Evolutionary conservation across 371 early-diverging fungal species (phyloP), one percentile per base, ranked within the genome.

Genomic region (Mortierella sp.): DNA sequence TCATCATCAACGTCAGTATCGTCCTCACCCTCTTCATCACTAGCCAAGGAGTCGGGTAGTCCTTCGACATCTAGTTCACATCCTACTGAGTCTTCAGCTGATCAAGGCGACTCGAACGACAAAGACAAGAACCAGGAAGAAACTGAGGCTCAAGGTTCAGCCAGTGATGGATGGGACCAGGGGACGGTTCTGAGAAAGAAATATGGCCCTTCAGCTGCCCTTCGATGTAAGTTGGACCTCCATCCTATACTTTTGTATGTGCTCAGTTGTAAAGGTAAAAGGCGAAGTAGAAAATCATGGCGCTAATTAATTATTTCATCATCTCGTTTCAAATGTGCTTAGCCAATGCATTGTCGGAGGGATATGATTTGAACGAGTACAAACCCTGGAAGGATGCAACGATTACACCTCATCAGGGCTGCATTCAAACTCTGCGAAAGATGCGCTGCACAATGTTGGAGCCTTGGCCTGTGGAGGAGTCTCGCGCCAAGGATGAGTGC

Each of bases 401-500:
- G 19, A 47, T 74, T 31, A 42, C 72, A 5, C 75, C 72, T 24
- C 38, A 58, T 71, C 75, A 74, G 28, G 80, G 71, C 16, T 58
- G 73, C 26, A 79, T 79, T 42, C 73, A 60, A 24, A 63, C 73
- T 7, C 70, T 79, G 26, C 48, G 60, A 24, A 68, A 73, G 28
- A 47, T 79, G 52, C 63, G 79, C 6, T 50, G 50, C 2, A 48
- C 73, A 34, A 50, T 76, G 76, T 21, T 79, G 55, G 79, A 79
- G 10, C 79, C 79, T 7, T 79, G 79, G 79, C 79, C 79, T 26
- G 44, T 24, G 7, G 79, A 79, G 47, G 73, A 65, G 24, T 63
- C 79, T 0, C 44, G 55, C 16, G 79, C 79, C 73, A 73, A 74
- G 47, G 79, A 79, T 28, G 79, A 79, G 28, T 79, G 79, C 60